Evolutionary conservation across 331 rosid genomes (phyloP).

Genomic region (Spiraea crenata): DNA sequence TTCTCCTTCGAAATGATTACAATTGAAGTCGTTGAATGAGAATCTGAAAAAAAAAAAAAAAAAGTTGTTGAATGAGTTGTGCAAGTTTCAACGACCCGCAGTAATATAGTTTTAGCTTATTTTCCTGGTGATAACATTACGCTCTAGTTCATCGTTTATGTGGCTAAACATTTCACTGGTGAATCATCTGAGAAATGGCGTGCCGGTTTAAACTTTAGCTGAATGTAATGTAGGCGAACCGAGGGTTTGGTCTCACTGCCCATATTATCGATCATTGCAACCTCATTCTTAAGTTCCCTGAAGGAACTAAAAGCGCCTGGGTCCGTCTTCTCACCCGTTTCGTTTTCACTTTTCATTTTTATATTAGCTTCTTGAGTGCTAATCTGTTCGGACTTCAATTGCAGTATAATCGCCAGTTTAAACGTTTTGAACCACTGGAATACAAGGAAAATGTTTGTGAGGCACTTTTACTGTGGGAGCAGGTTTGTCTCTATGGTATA

Average conservation of each 20-base stretch:
- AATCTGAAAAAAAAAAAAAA: too few species aligned
- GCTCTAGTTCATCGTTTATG: not conserved
- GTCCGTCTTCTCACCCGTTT: slow-evolving; percentile 38
- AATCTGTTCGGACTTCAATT: slow-evolving; percentile 16
- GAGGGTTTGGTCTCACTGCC: slow-evolving; percentile 95
- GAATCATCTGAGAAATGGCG: not conserved
- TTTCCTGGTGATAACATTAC: not conserved
- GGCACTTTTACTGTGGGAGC: slow-evolving; percentile 86
- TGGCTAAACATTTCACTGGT: not conserved
- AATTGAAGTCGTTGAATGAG: slow-evolving; percentile 7
- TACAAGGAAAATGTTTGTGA: slow-evolving; percentile 78
- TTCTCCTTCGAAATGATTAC: too few species aligned
- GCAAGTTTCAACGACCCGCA: not conserved
- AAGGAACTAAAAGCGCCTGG: slow-evolving; percentile 97
- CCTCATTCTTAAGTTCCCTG: slow-evolving; percentile 69
- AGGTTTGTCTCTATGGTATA: slow-evolving; percentile 45
- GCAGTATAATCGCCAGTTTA: slow-evolving; percentile 91
- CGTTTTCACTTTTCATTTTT: not conserved
- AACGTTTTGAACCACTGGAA: slow-evolving; percentile 79
- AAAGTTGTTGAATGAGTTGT: slow-evolving; percentile 8
- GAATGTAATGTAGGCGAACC: slow-evolving; percentile 64
- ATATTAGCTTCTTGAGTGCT: slow-evolving; percentile 21
- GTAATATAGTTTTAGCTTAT: too few species aligned
- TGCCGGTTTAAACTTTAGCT: not conserved
- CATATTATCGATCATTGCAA: slow-evolving; percentile 75